These are phyloP conservation scores for Globisporangium polare DNA, from an alignment of 352 stramenopile genomes.

Conservation along the genomic window DNA sequence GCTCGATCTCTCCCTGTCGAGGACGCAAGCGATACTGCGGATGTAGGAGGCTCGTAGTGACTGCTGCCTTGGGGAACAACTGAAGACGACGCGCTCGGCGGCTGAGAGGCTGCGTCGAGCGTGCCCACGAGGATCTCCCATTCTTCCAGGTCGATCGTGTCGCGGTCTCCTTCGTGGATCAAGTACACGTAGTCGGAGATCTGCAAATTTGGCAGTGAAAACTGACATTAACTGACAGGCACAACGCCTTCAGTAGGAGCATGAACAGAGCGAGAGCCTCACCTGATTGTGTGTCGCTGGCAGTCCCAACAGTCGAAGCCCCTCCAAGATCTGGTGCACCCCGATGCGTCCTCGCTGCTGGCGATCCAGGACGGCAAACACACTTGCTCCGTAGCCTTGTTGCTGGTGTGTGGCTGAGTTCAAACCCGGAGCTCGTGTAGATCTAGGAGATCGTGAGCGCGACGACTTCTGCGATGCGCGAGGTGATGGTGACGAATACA, in stretches of 20 bases:
- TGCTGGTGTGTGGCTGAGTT: constrained; percentile 3
- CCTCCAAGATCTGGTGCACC: constrained; percentile 52
- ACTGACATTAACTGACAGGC: not conserved
- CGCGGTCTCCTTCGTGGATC: constrained; percentile 54
- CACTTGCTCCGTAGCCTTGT: constrained; percentile 33
- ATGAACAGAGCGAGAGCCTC: not conserved
- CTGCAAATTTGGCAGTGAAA: constrained; percentile 17
- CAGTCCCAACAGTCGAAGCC: constrained; percentile 43
- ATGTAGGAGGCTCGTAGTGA: not conserved
- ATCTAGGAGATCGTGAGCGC: constrained; percentile 20
- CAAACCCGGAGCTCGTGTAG: constrained; percentile 9
- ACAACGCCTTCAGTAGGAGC: not conserved
- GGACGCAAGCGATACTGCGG: not conserved
- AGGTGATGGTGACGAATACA: not conserved
- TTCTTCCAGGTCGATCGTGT: constrained; percentile 56
- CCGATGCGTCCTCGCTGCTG: constrained; percentile 38
- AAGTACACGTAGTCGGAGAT: constrained; percentile 74
- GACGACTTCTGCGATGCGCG: constrained; percentile 14
- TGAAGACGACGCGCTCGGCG: constrained; percentile 7
- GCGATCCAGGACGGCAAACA: constrained; percentile 57
- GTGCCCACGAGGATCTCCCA: constrained; percentile 67
- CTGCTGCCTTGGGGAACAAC: not conserved
- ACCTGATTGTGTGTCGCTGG: constrained; percentile 71
- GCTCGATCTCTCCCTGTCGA: not conserved
- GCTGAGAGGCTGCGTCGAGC: constrained; percentile 54